Base-by-base conservation (phyloP, 192 early-diverging fungal genomes). In the Backusella sp. region DNA sequence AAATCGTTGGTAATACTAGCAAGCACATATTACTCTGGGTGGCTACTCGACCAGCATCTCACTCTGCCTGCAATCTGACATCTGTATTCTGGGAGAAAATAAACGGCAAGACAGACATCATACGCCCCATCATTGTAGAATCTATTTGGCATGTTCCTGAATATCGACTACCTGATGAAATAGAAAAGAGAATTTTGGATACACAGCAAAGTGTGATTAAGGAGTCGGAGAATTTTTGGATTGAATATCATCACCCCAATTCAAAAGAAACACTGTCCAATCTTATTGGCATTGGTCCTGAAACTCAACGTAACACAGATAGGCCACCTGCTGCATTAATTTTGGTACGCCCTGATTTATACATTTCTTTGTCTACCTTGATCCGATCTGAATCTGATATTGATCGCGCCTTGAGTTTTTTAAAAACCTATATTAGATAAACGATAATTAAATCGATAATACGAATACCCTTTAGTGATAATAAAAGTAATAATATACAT, bases 341-440 rank as follows among this genome's bases (percentile, higher is more conserved):
- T 2, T 21, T 80, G 21, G 11, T 80, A 6, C 68, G 79, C 4
- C 79, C 79, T n/a, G 79, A 73, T 34, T 49, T 41, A 3, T 80
- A 76, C 23, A 62, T 80, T 6, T 68, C 69, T 28, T 37, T 72
- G 21, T 53, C 35, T 37, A 34, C 56, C 4, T 65, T 68, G 39
- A 44, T 69, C 17, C 30, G 28, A 19, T 66, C 66, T 26, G 34
- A 37, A 1, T 21, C 52, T 28, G 46, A 77, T 3, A 23, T 77
- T n/a, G 68, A 77, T n/a, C 14, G 44, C 7, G 70, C 11, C 6
- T 72, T 49, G 28, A 44, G 23, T 49, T 46, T 49, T 44, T 72
- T 39, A 28, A 68, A 36, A 68, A n/a, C 34, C 36, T 68, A 67
- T 26, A 9, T 56, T 56, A 21, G 19, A 56, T 56, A 21, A 21